These are phyloP conservation scores for Pulveroboletus frians DNA, from an alignment of 768 basidiomycete species.

Conservation along the genomic window DNA sequence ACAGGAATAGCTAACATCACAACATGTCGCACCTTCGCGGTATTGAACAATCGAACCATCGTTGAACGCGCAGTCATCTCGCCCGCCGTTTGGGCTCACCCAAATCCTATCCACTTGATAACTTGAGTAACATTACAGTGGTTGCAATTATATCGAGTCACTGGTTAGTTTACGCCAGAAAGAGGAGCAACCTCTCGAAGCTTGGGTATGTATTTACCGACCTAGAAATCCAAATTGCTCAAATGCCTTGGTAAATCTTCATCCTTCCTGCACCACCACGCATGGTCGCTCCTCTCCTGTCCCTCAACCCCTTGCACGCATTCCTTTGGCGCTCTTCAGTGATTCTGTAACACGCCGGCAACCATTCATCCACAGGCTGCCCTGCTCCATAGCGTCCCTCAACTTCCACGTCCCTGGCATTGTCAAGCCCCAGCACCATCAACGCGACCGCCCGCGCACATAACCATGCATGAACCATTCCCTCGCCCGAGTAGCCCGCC, in stretches of 20 bases:
- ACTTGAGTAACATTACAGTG: too few relatives aligned
- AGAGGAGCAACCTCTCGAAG: too few relatives aligned
- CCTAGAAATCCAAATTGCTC: neutral
- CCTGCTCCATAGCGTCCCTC: conserved; percentile 21
- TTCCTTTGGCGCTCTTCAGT: conserved; percentile 10
- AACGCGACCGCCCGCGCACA: conserved; percentile 52
- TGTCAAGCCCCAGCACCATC: conserved; percentile 50
- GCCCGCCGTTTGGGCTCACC: too few relatives aligned
- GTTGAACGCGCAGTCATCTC: too few relatives aligned
- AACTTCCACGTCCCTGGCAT: neutral
- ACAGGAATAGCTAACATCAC: too few relatives aligned
- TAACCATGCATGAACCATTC: conserved; percentile 69
- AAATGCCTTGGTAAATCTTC: conserved; percentile 20
- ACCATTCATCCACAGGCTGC: conserved; percentile 22
- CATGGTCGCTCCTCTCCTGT: neutral
- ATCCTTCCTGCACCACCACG: conserved; percentile 23
- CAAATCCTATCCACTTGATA: too few relatives aligned
- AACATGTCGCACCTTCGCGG: too few relatives aligned
- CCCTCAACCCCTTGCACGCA: conserved; percentile 5
- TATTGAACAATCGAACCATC: too few relatives aligned
- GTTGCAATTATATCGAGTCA: too few relatives aligned
- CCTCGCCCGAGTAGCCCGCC: conserved; percentile 68
- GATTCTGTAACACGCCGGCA: conserved; percentile 21
- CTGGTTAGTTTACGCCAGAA: too few relatives aligned
- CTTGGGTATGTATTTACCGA: neutral